Evolutionary conservation across 306 rosid species (phyloP).

Genomic region (Sicyos edulis): DNA sequence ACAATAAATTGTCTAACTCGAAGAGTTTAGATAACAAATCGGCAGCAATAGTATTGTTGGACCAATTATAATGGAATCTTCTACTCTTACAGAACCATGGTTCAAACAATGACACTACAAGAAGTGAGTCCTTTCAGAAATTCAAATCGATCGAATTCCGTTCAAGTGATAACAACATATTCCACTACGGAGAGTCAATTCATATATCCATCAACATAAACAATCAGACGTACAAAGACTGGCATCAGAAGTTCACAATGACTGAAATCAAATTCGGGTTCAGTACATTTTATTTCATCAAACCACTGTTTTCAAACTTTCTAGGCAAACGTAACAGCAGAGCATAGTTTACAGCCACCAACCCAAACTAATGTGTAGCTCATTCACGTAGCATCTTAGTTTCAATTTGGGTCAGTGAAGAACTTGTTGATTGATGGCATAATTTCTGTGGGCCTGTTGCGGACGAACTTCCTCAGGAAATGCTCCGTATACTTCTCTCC

Average conservation of each 20-base stretch:
- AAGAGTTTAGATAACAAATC: too few relatives aligned
- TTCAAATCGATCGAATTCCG: too few relatives aligned
- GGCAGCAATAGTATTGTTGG: too few relatives aligned
- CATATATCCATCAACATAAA: neutral
- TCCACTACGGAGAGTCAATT: too few relatives aligned
- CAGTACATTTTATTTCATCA: conserved; percentile 11
- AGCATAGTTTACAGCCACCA: conserved; percentile 7
- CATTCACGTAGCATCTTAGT: conserved; percentile 31
- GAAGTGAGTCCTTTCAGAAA: too few relatives aligned
- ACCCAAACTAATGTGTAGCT: conserved; percentile 4
- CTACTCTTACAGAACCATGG: too few relatives aligned
- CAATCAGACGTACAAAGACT: neutral
- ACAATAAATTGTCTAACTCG: too few relatives aligned
- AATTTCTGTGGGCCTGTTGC: conserved; percentile 63
- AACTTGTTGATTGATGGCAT: conserved; percentile 68
- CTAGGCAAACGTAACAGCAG: conserved; percentile 11
- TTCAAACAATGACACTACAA: too few relatives aligned
- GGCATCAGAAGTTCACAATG: too few relatives aligned
- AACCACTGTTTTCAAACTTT: neutral
- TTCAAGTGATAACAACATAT: too few relatives aligned
- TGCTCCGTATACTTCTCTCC: conserved; percentile 77
- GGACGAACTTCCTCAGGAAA: conserved; percentile 53
- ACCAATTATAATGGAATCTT: too few relatives aligned
- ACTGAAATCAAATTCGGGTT: neutral
- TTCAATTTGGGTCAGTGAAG: conserved; percentile 58